These are phyloP conservation scores for Talaromyces rugulosus DNA, from an alignment of 2,329 filamentous ascomycete genomes.

Conservation along the genomic window DNA sequence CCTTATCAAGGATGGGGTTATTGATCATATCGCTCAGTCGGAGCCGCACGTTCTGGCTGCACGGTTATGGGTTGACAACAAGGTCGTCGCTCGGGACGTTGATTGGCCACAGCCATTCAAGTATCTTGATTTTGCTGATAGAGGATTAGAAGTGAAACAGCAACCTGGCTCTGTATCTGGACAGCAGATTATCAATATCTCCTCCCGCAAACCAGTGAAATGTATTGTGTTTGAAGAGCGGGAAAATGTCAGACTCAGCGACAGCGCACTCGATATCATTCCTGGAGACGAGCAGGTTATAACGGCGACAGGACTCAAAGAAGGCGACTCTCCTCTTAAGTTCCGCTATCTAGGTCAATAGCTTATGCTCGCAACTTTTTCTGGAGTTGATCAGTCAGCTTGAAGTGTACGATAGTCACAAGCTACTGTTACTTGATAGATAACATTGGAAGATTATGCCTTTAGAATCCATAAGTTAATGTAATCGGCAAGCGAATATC, in stretches of 20 bases:
- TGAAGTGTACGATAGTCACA: no score
- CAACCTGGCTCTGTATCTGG: background rate
- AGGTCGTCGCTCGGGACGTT: background rate
- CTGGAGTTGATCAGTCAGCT: no score
- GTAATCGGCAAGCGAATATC: no score
- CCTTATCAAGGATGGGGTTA: slow-evolving; percentile 41
- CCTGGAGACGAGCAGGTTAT: background rate
- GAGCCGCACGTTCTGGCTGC: background rate
- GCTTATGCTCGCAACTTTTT: no score
- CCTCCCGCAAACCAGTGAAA: background rate
- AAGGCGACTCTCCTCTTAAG: background rate
- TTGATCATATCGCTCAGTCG: slow-evolving; percentile 15
- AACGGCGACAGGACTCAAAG: background rate
- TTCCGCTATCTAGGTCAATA: no score
- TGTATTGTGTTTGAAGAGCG: background rate
- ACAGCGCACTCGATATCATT: background rate
- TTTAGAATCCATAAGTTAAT: no score
- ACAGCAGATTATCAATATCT: background rate
- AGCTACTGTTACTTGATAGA: no score
- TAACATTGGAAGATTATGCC: no score
- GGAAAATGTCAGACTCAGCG: background rate
- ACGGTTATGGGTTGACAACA: background rate
- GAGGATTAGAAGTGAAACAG: background rate
- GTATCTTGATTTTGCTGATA: background rate
- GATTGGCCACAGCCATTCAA: background rate